phyloP scores from a whole-genome alignment of 2,329 filamentous ascomycete species.

The Cordyceps militaris region DNA sequence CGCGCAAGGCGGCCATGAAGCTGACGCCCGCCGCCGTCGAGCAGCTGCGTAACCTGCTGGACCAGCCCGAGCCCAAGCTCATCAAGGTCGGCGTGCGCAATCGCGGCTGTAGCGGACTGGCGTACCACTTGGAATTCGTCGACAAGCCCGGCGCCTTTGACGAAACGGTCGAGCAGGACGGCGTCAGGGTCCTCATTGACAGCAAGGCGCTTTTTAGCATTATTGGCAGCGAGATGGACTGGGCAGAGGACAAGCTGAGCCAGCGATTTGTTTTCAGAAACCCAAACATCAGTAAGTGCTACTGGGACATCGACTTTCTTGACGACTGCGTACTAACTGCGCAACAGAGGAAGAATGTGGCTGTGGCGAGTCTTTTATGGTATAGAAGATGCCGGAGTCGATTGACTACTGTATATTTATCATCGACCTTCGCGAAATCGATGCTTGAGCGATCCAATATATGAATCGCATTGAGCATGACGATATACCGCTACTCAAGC shows the following conservation, averaged over 20 bases:
- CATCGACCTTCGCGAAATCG: neutral
- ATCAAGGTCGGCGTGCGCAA: constrained; percentile 94
- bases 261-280: constrained; percentile 92
- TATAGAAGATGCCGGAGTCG: constrained; percentile 33
- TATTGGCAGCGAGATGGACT: constrained; percentile 98
- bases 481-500: neutral
- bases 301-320: neutral
- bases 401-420: constrained; percentile 4
- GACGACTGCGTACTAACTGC: constrained; percentile 23
- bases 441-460: neutral
- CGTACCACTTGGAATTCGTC: constrained; percentile 92
- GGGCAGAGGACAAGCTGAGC: constrained; percentile 91
- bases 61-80: constrained; percentile 82
- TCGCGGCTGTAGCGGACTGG: constrained; percentile 84
- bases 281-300: constrained; percentile 88
- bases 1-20: constrained; percentile 87
- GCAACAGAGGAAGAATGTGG: constrained; percentile 86
- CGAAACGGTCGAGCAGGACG: constrained; percentile 90
- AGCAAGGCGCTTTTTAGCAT: constrained; percentile 97
- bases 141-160: constrained; percentile 85
- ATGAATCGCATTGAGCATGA: neutral
- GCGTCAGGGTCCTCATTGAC: constrained; percentile 91
- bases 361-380: constrained; percentile 94
- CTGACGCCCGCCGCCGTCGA: constrained; percentile 73
- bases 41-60: constrained; percentile 68